Evolutionary conservation across 2,329 filamentous ascomycete species (phyloP).

Genomic region (Eutypa lata): DNA sequence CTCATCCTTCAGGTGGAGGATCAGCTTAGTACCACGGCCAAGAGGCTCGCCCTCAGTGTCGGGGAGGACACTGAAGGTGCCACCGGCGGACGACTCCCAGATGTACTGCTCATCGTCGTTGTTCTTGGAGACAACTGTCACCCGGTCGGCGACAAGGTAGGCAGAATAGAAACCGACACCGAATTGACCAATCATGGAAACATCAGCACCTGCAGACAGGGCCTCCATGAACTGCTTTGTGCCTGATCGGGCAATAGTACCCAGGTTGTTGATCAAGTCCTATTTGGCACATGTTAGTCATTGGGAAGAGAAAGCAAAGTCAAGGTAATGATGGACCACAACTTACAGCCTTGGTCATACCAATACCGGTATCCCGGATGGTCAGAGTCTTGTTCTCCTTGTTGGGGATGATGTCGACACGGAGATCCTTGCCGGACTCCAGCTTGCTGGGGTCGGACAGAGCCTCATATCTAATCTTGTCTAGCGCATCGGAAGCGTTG

Average conservation of each 20-base stretch:
- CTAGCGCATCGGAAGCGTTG: constrained; percentile 97
- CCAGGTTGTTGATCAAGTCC: constrained; percentile 99
- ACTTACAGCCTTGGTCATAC: constrained; percentile 99
- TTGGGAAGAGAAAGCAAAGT: constrained; percentile 2
- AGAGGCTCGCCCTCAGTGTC: constrained; percentile 90
- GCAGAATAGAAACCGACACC: constrained; percentile 99
- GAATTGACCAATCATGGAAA: constrained; percentile 99
- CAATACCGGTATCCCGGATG: constrained; percentile 97
- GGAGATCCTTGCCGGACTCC: constrained; percentile 94
- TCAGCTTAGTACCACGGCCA: constrained; percentile 94
- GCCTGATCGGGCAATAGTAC: constrained; percentile 97
- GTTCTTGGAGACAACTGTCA: constrained; percentile 96
- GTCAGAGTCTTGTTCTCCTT: constrained; percentile 97
- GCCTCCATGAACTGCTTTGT: constrained; percentile 99
- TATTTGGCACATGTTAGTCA: constrained; percentile 40
- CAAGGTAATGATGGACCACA: neutral
- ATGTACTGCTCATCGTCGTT: constrained; percentile 99
- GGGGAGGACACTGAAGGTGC: constrained; percentile 88
- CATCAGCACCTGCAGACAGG: constrained; percentile 94
- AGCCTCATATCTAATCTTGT: constrained; percentile 99
- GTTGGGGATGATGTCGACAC: constrained; percentile 98
- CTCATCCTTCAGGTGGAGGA: constrained; percentile 99
- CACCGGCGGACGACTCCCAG: constrained; percentile 97
- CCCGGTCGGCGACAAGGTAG: constrained; percentile 96
- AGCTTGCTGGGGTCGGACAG: constrained; percentile 97